phyloP scores from a whole-genome alignment of 2,329 filamentous ascomycete species.

The Botryotinia narcissicola region DNA sequence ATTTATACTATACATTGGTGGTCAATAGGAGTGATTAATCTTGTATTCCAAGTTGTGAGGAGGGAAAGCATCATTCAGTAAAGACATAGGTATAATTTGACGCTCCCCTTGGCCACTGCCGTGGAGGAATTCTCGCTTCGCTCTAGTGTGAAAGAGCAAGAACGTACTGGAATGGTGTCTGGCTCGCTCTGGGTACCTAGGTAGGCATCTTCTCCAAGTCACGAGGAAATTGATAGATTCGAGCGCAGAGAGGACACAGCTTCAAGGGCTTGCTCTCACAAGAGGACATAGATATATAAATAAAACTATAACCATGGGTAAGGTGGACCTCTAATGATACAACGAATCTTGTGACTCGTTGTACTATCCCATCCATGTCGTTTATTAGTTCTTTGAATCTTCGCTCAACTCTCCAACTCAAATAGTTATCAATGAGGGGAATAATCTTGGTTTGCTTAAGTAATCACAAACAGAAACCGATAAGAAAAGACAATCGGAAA shows the following conservation, averaged over 20 bases:
- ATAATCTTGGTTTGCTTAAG: not conserved
- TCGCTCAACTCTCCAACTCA: not conserved
- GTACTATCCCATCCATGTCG: not conserved
- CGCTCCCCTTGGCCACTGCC: conserved; percentile 1
- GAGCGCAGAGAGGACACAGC: not conserved
- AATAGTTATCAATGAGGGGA: not conserved
- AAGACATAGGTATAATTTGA: no score
- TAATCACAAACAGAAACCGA: not conserved
- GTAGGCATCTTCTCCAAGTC: not conserved
- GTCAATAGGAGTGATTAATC: not conserved
- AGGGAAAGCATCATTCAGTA: not conserved
- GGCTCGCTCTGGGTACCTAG: not conserved
- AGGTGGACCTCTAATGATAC: no score
- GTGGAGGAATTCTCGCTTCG: not conserved
- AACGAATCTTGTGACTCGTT: no score
- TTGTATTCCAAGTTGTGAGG: not conserved
- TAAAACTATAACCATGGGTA: not conserved
- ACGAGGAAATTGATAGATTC: no score
- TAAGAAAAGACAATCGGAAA: not conserved
- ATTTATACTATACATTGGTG: no score
- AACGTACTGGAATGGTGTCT: not conserved
- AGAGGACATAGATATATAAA: not conserved
- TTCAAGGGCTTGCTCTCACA: not conserved
- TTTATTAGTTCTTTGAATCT: not conserved
- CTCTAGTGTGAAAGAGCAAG: not conserved